A percentile compares a stretch with the other conserved stretches of the same genome.
Evolutionary conservation across 2,329 filamentous ascomycete species (phyloP).

Genomic region (Ambrosiella cleistominuta): DNA sequence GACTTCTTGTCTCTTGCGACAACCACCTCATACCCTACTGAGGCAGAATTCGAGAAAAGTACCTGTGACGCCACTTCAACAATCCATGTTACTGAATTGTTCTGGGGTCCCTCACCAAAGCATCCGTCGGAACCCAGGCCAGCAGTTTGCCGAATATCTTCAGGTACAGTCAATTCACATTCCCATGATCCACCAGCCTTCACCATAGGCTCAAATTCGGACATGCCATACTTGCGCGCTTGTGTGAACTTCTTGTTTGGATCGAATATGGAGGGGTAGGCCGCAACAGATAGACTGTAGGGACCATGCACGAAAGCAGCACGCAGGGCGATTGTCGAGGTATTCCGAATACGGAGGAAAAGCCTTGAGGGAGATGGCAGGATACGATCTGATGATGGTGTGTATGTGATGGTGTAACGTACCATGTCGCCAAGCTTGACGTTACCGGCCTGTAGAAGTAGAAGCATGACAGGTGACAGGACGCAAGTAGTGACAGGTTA

Average conservation of each 20-base stretch:
- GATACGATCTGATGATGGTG: slow-evolving; percentile 73
- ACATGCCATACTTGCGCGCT: slow-evolving; percentile 53
- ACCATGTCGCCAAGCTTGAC: slow-evolving; percentile 91
- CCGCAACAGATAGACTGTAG: slow-evolving; percentile 74
- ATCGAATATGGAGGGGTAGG: slow-evolving; percentile 68
- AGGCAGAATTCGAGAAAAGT: slow-evolving; percentile 77
- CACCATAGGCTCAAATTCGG: slow-evolving; percentile 89
- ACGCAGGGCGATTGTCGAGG: slow-evolving; percentile 72
- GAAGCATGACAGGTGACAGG: slow-evolving; percentile 46
- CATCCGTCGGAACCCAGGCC: slow-evolving; percentile 27
- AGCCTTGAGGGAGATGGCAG: slow-evolving; percentile 68
- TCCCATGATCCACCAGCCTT: slow-evolving; percentile 85
- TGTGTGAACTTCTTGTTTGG: slow-evolving; percentile 63
- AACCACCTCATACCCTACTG: slow-evolving; percentile 73
- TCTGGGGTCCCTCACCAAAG: slow-evolving; percentile 28
- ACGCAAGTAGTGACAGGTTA: neutral
- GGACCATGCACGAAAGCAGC: slow-evolving; percentile 94
- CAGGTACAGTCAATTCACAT: slow-evolving; percentile 62
- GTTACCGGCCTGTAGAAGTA: slow-evolving; percentile 77
- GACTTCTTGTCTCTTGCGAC: slow-evolving; percentile 76
- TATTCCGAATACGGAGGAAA: slow-evolving; percentile 79
- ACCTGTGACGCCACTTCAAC: slow-evolving; percentile 86
- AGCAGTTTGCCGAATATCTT: slow-evolving; percentile 53
- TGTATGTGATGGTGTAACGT: slow-evolving; percentile 84
- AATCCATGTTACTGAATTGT: slow-evolving; percentile 59